A percentile compares a stretch with the other conserved stretches of the same genome.
phyloP scores from a whole-genome alignment of 192 early-diverging fungal species.

The Coemansia sp. region DNA sequence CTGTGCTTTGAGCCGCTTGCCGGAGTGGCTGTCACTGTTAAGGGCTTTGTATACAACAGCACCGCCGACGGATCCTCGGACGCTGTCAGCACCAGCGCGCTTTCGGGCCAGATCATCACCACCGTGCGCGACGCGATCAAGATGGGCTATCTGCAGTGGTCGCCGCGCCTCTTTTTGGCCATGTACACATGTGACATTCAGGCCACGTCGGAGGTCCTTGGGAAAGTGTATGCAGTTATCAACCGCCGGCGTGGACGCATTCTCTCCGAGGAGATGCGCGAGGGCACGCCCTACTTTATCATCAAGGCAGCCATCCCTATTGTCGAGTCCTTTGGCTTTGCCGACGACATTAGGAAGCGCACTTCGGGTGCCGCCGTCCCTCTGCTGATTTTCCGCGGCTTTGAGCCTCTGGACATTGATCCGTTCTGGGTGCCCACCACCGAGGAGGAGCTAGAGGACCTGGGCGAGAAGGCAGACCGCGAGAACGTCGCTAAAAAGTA shows the following conservation, averaged over 20 bases:
- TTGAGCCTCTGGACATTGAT: conserved; percentile 87
- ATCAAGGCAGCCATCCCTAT: conserved; percentile 87
- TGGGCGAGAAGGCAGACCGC: conserved; percentile 94
- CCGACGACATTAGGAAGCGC: conserved; percentile 94
- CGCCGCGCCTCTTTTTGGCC: conserved; percentile 90
- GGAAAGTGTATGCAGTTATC: conserved; percentile 94
- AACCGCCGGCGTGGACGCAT: conserved; percentile 87
- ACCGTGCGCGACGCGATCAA: conserved; percentile 78
- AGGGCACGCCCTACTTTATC: conserved; percentile 95
- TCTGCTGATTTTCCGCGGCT: conserved; percentile 92
- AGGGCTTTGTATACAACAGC: conserved; percentile 23
- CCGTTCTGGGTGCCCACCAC: conserved; percentile 99
- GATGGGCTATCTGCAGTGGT: conserved; percentile 87
- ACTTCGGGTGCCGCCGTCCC: conserved; percentile 95
- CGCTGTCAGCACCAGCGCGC: conserved; percentile 5
- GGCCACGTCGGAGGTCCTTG: conserved; percentile 88
- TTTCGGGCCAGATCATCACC: conserved; percentile 83
- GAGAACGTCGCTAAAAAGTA: conserved; percentile 96
- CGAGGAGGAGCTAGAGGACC: conserved; percentile 95
- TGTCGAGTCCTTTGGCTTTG: conserved; percentile 98
- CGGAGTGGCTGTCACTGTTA: conserved; percentile 61
- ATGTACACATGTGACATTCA: conserved; percentile 98
- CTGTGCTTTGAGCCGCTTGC: conserved; percentile 91
- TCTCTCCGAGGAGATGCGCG: conserved; percentile 93
- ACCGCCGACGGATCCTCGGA: not conserved